Evolutionary conservation across 768 basidiomycete species (phyloP).

Genomic region (Tulasnella sp.): DNA sequence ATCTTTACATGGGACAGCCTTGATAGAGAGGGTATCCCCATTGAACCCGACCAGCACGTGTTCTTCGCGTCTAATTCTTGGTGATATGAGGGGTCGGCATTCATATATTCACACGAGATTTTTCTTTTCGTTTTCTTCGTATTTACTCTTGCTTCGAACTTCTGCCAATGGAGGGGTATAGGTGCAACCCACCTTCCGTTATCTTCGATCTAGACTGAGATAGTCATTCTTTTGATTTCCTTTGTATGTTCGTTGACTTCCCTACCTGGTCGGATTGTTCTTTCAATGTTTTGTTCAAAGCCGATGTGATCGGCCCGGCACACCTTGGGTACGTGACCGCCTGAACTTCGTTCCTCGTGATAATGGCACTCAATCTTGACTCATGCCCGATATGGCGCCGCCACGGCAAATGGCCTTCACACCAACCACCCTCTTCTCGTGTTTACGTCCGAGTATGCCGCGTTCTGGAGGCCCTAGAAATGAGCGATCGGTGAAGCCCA

Average conservation of each 20-base stretch:
- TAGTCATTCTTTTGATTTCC: neutral
- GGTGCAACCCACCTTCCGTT: no score
- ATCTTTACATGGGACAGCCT: slow-evolving; percentile 21
- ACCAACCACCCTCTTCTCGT: neutral
- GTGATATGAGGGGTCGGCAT: no score
- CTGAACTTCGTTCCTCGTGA: neutral
- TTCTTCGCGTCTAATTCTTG: no score
- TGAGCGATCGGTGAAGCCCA: slow-evolving; percentile 1
- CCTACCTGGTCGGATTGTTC: neutral
- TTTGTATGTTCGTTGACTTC: neutral
- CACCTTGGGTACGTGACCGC: neutral
- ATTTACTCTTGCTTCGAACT: neutral
- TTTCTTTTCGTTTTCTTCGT: neutral
- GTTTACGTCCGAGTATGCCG: neutral
- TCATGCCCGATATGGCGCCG: neutral
- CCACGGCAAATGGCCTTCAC: neutral
- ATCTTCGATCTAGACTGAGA: no score
- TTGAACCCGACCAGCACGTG: neutral
- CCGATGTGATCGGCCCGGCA: neutral
- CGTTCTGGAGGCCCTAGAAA: neutral
- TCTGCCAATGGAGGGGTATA: neutral
- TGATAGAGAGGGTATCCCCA: neutral
- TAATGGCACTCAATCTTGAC: neutral
- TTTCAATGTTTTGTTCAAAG: neutral
- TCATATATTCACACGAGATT: no score